Evolutionary conservation across 805 yeast species (phyloP).

Genomic region (Huiozyma naganishii): DNA sequence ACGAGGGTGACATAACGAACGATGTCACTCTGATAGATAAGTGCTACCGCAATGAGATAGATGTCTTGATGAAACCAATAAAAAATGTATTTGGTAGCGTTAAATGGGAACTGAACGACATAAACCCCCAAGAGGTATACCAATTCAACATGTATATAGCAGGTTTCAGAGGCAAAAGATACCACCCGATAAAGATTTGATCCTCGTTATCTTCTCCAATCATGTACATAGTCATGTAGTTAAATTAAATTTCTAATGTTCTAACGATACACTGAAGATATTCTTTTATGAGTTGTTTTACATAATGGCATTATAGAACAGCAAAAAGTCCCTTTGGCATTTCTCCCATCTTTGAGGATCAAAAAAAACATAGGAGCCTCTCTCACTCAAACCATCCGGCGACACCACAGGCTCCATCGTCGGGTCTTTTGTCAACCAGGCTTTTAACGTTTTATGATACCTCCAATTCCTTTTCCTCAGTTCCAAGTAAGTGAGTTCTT

Average conservation of each 20-base stretch:
- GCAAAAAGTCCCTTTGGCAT: slow-evolving; percentile 60
- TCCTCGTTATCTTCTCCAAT: not conserved
- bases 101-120: slow-evolving; percentile 89
- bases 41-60: slow-evolving; percentile 67
- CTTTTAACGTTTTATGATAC: slow-evolving; percentile 88
- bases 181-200: slow-evolving; percentile 57
- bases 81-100: slow-evolving; percentile 74
- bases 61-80: slow-evolving; percentile 64
- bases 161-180: slow-evolving; percentile 94
- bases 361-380: slow-evolving; percentile 87
- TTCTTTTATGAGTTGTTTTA: slow-evolving; percentile 13
- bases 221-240: not conserved
- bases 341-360: slow-evolving; percentile 96
- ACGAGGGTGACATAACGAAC: slow-evolving; percentile 55
- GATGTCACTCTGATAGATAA: slow-evolving; percentile 65
- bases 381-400: slow-evolving; percentile 63
- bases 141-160: slow-evolving; percentile 84
- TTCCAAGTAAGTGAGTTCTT: slow-evolving; percentile 88
- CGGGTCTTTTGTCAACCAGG: slow-evolving; percentile 94
- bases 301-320: slow-evolving; percentile 54
- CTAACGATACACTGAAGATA: too few relatives aligned
- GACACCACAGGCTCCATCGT: slow-evolving; percentile 78
- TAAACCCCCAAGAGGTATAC: slow-evolving; percentile 89
- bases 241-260: too few relatives aligned
- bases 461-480: slow-evolving; percentile 92